Percentiles rank a stretch among this genome's conserved stretches.
phyloP scores from a whole-genome alignment of 2,329 filamentous ascomycete species.

The Passalora sequoiae region DNA sequence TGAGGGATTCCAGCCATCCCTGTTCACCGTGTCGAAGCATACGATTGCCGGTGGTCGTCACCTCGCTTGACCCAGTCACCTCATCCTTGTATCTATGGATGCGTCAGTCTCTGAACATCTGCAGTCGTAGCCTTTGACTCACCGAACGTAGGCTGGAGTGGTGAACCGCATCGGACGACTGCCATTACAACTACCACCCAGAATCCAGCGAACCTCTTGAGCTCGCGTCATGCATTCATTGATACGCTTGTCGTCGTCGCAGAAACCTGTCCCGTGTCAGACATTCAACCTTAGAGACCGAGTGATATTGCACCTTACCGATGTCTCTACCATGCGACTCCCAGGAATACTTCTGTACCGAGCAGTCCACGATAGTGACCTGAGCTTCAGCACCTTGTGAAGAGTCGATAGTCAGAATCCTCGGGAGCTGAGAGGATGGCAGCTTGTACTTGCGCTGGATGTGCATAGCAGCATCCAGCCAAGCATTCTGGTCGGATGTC shows the following conservation, averaged over 20 bases:
- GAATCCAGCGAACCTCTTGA: constrained; percentile 20
- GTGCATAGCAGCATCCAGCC: background rate
- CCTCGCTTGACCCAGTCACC: background rate
- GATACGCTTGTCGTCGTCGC: constrained; percentile 5
- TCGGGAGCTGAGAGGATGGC: constrained; percentile 3
- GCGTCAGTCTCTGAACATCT: too few relatives aligned
- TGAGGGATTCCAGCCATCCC: background rate
- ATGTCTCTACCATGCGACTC: background rate
- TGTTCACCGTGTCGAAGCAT: background rate
- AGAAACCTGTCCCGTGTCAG: too few relatives aligned
- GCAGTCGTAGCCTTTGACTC: too few relatives aligned
- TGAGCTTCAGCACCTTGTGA: constrained; percentile 9
- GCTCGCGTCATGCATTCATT: constrained; percentile 22
- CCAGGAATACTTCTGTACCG: constrained; percentile 4
- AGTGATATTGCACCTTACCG: too few relatives aligned
- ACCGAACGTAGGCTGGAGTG: background rate
- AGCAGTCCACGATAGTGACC: constrained; percentile 11
- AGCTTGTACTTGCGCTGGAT: constrained; percentile 5
- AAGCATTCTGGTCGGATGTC: background rate
- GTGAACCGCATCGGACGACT: background rate
- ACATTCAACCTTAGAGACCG: too few relatives aligned
- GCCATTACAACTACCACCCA: constrained; percentile 10
- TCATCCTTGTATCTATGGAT: constrained; percentile 1
- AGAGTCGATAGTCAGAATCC: constrained; percentile 9
- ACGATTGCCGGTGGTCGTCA: background rate